Percentiles rank a stretch among this genome's conserved stretches.
These are phyloP conservation scores for Glutinoglossum americanum DNA, from an alignment of 495 filamentous ascomycete genomes.

Conservation along the genomic window DNA sequence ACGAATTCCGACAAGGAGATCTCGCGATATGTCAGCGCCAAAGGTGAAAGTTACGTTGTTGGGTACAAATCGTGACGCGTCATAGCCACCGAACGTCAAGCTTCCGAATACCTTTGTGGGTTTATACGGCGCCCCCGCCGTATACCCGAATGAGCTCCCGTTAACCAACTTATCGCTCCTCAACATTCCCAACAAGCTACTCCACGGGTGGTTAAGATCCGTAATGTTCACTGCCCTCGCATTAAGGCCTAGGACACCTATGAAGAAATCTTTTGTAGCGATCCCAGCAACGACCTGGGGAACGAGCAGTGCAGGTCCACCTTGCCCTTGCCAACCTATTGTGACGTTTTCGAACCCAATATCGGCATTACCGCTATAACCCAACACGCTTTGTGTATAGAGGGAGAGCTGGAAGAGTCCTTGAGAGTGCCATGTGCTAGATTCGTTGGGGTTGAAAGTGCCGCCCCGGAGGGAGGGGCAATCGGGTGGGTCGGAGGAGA, in stretches of 20 bases:
- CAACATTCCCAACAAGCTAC: slow-evolving; percentile 28
- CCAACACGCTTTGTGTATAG: slow-evolving; percentile 20
- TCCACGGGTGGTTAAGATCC: slow-evolving; percentile 19
- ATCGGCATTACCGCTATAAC: slow-evolving; percentile 18
- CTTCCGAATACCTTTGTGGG: slow-evolving; percentile 23
- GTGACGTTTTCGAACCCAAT: slow-evolving; percentile 31
- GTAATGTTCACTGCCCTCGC: slow-evolving; percentile 27
- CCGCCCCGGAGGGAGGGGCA: slow-evolving; percentile 26
- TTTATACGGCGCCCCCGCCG: slow-evolving; percentile 19
- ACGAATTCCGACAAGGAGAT: slow-evolving; percentile 29
- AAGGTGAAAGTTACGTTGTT: slow-evolving; percentile 33
- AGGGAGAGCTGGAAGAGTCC: slow-evolving; percentile 15
- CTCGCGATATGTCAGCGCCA: slow-evolving; percentile 23
- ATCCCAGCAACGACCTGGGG: slow-evolving; percentile 27
- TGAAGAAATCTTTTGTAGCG: slow-evolving; percentile 25
- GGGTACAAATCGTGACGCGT: slow-evolving; percentile 31
- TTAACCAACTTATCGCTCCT: slow-evolving; percentile 25
- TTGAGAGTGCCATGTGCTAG: slow-evolving; percentile 24
- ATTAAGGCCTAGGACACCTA: slow-evolving; percentile 33
- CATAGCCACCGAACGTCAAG: slow-evolving; percentile 43
- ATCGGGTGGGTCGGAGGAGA: slow-evolving; percentile 7
- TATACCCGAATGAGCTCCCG: slow-evolving; percentile 32
- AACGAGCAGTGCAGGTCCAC: slow-evolving; percentile 22
- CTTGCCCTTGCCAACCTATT: slow-evolving; percentile 20
- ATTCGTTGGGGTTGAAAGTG: slow-evolving; percentile 25